Evolutionary conservation across 192 early-diverging fungal genomes (phyloP), one percentile per base, ranked within the genome.

Genomic region (Coemansia sp.): DNA sequence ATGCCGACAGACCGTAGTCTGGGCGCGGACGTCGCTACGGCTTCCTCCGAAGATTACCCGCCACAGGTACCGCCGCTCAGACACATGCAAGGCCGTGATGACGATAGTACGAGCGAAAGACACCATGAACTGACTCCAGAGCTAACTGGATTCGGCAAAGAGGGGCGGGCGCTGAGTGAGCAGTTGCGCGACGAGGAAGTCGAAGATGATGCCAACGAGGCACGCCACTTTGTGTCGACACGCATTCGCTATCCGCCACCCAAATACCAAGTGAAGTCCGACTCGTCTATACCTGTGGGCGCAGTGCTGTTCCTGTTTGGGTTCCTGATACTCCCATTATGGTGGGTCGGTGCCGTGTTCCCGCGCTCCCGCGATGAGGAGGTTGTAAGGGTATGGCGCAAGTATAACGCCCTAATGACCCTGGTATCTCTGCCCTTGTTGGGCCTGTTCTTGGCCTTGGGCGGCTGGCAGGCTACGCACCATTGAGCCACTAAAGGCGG

Each of bases 401-500:
- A 80, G 61, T 85, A 85, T 63, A 85, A 85, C 49, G 72, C 75
- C 16, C 60, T 85, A 13, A 85, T 85, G 83, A 59, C 83, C 26
- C 70, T 80, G 26, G 64, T 80, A 63, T 85, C 83, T 28, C 64
- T 85, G 38, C 77, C 76, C 28, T 50, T 85, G 58, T 67, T 85
- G 50, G 83, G 72, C 55, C 39, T 85, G 69, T 73, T 85, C 38
- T 43, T 85, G 69, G 83, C 75, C 5, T 72, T 80, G 63, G 78
- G 75, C 42, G 83, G 76, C 58, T 85, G 83, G 83, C 75, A 85
- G 19, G 78, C 83, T 7, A 68, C 73, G 1, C 77, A 85, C 63
- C 28, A 74, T 23, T 76, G 64, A 26, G 32, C 55, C 55, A 58
- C 28, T 8, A 5, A 49, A 49, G 32, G 5, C 32, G 0, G 2